Percentiles rank a stretch among this genome's conserved stretches.
Conservation (phyloP, 2,329 filamentous ascomycete species). For the Zymoseptoria passerinii region DNA sequence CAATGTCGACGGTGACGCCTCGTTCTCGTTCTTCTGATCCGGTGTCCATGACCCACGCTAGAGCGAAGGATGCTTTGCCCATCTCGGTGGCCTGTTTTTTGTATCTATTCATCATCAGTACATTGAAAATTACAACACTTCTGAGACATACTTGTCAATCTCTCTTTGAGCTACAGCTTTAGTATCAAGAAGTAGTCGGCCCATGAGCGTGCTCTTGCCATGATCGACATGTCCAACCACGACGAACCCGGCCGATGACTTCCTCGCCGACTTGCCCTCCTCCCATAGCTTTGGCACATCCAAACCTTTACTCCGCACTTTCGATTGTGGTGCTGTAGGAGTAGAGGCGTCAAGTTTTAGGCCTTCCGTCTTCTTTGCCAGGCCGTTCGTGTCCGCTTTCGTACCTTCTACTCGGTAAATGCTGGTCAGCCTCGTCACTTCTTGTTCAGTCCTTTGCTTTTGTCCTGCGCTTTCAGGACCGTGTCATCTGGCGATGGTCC, state of each 20-base stretch:
- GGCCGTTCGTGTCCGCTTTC: slow-evolving; percentile 16
- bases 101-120: slow-evolving; percentile 17
- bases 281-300: slow-evolving; percentile 50
- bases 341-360: slow-evolving; percentile 21
- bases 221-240: slow-evolving; percentile 82
- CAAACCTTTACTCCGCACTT: slow-evolving; percentile 64
- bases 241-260: slow-evolving; percentile 25
- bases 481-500: slow-evolving; percentile 28
- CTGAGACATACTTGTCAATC: slow-evolving; percentile 54
- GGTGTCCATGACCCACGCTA: slow-evolving; percentile 96
- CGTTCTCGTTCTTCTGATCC: slow-evolving; percentile 78
- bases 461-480: slow-evolving; percentile 22
- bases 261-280: slow-evolving; percentile 17
- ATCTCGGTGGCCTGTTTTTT: slow-evolving; percentile 76
- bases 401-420: slow-evolving; percentile 10
- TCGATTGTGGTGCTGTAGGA: slow-evolving; percentile 22
- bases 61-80: slow-evolving; percentile 89
- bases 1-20: slow-evolving; percentile 94
- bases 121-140: not conserved
- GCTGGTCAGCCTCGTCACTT: slow-evolving; percentile 19
- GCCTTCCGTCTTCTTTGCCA: slow-evolving; percentile 24
- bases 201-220: slow-evolving; percentile 97
- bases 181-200: slow-evolving; percentile 79
- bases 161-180: slow-evolving; percentile 82
- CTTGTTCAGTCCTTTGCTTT: slow-evolving; percentile 27